phyloP scores from a whole-genome alignment of 768 basidiomycete genomes.

The Mycena alexandri region DNA sequence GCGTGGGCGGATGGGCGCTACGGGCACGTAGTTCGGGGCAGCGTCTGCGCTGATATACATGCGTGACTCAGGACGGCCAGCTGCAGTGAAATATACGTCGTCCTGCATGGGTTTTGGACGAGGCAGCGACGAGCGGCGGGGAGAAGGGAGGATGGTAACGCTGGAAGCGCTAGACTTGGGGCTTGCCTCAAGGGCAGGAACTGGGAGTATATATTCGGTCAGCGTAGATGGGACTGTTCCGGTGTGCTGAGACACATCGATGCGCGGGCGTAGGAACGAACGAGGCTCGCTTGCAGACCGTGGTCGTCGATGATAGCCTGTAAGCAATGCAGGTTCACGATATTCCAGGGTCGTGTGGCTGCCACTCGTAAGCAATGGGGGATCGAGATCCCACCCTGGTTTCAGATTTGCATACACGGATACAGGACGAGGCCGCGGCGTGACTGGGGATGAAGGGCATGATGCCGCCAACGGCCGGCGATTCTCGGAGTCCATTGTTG shows the following conservation, averaged over 20 bases:
- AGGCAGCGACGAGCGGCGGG: slow-evolving; percentile 18
- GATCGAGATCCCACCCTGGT: slow-evolving; percentile 15
- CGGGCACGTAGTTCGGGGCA: slow-evolving; percentile 7
- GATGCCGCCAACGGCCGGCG: slow-evolving; percentile 17
- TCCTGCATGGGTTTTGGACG: slow-evolving; percentile 21
- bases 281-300: slow-evolving; percentile 38
- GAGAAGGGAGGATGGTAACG: slow-evolving; percentile 16
- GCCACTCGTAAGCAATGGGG: not conserved
- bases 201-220: slow-evolving; percentile 23
- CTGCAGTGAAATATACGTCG: slow-evolving; percentile 38
- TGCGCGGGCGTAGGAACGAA: slow-evolving; percentile 27
- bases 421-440: slow-evolving; percentile 28
- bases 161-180: slow-evolving; percentile 6
- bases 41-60: slow-evolving; percentile 30
- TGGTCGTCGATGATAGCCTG: slow-evolving; percentile 26
- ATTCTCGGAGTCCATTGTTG: slow-evolving; percentile 18
- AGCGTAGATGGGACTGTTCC: slow-evolving; percentile 29
- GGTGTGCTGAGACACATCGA: slow-evolving; percentile 10
- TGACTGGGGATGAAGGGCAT: slow-evolving; percentile 23
- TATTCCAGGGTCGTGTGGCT: slow-evolving; percentile 12
- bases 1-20: slow-evolving; percentile 17
- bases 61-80: slow-evolving; percentile 36
- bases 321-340: slow-evolving; percentile 18
- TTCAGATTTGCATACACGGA: slow-evolving; percentile 16
- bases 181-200: slow-evolving; percentile 1